These are phyloP conservation scores for Cryptomeria japonica DNA, from an alignment of 75 land plant genomes.

Conservation along the genomic window DNA sequence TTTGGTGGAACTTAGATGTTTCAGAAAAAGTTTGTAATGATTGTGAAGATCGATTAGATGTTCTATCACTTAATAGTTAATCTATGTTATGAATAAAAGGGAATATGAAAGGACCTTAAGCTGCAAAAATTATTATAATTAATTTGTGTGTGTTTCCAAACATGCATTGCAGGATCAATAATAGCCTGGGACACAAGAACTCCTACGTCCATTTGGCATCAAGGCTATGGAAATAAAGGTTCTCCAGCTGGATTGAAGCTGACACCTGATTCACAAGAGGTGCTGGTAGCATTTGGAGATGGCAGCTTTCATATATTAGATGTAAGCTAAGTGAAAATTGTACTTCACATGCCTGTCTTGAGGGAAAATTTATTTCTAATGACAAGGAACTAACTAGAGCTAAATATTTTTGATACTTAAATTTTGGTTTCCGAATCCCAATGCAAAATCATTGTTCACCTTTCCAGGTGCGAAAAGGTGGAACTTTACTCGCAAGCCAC, in stretches of 20 bases:
- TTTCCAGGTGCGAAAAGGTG: conserved; percentile 28
- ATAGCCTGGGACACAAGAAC: conserved; percentile 39
- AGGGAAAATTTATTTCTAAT: too few relatives aligned
- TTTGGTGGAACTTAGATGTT: not conserved
- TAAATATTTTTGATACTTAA: not conserved
- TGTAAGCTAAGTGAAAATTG: conserved; percentile 12
- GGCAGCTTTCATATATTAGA: conserved; percentile 34
- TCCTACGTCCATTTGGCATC: conserved; percentile 29
- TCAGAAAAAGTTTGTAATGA: not conserved
- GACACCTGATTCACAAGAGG: conserved; percentile 18
- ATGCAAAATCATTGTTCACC: conserved; percentile 1
- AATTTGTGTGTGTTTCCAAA: not conserved
- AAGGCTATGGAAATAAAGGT: conserved; percentile 9
- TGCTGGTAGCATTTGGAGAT: conserved; percentile 36
- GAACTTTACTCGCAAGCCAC: conserved; percentile 20
- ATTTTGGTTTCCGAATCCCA: not conserved
- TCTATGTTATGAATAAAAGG: not conserved
- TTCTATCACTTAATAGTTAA: not conserved
- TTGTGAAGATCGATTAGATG: not conserved
- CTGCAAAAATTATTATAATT: not conserved
- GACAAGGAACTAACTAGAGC: too few relatives aligned
- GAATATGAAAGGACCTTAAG: not conserved
- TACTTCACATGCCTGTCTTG: not conserved
- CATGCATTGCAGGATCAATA: conserved; percentile 24
- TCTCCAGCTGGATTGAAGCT: conserved; percentile 24